Base-by-base conservation (phyloP, 345 rosid species). In the Gossypium bickii region DNA sequence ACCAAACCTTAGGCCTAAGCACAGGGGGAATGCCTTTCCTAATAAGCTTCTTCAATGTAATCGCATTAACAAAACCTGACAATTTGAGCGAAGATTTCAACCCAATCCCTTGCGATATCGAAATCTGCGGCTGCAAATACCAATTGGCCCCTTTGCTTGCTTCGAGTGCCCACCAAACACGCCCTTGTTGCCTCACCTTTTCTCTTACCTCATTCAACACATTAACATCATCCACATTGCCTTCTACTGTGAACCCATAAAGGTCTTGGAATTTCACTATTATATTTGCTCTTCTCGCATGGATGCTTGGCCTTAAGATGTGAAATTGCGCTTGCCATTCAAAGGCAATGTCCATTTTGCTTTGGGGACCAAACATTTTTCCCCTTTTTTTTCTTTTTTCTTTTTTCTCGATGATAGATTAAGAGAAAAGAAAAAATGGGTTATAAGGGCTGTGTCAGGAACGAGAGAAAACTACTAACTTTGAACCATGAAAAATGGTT, bases 101-200 rank as follows among this genome's bases (percentile, higher is more conserved):
- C 12, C 85, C 92, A 82, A 93, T 86, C n/a, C 97, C 97, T 73
- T 87, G 91, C 0, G 83, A 72, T 59, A 87, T 73, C 16, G 92
- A 80, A 78, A 90, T 76, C 71, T 89, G 90, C 0, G 94, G 98
- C 79, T 86, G 95, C 82, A 93, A 83, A 82, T 96, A 96, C 99
- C 99, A 96, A 80, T 96, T 96, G 24, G 98, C 97, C 27, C 99
- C 99, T 82, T 96, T 96, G 88, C 93, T 96, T 38, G 99, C 98
- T 86, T 96, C 99, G 15, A 96, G 76, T 12, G 91, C 89, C 99
- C 99, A 96, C 99, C 99, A 96, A 44, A 96, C 97, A 15, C 97
- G 82, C 60, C 97, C 98, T 59, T 59, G 64, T 59, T 59, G 64
- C 38, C 17, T 59, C 41, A 59, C 64, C 64, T 59, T 59, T 24